These are phyloP conservation scores for Blastomyces parvus DNA, from an alignment of 2,329 filamentous ascomycete species.

Conservation along the genomic window DNA sequence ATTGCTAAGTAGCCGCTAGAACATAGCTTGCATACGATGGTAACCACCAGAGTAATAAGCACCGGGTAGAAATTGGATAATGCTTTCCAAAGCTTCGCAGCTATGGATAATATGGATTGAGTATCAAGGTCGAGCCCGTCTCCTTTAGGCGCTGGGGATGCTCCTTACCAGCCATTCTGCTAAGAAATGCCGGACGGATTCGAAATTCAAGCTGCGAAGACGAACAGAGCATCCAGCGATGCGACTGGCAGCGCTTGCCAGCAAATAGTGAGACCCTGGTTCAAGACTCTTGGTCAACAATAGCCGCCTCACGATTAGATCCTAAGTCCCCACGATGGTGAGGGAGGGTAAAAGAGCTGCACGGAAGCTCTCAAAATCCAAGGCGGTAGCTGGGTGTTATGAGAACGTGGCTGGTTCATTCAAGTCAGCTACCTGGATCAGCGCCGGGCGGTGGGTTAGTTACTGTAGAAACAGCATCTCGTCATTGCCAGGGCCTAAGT, in stretches of 20 bases:
- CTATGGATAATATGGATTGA: background rate
- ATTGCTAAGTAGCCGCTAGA: background rate
- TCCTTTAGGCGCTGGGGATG: background rate
- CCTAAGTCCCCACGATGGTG: background rate
- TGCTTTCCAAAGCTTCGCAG: background rate
- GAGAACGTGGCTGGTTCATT: background rate
- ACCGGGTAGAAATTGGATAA: background rate
- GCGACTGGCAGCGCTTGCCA: background rate
- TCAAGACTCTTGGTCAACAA: background rate
- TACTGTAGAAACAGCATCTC: background rate
- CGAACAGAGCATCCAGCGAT: background rate
- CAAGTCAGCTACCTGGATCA: background rate
- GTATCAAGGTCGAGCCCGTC: background rate
- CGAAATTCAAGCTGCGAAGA: background rate
- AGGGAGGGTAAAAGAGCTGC: background rate
- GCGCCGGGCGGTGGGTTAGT: background rate
- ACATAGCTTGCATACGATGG: background rate
- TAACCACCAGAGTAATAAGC: background rate
- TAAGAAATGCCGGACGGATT: background rate
- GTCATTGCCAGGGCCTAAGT: background rate
- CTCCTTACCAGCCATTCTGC: background rate
- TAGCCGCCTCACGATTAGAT: background rate
- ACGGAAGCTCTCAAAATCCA: background rate
- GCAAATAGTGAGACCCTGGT: background rate
- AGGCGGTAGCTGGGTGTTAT: background rate